Base-by-base conservation (phyloP, 257 asterid genomes). In the Eucommia ulmoides region DNA sequence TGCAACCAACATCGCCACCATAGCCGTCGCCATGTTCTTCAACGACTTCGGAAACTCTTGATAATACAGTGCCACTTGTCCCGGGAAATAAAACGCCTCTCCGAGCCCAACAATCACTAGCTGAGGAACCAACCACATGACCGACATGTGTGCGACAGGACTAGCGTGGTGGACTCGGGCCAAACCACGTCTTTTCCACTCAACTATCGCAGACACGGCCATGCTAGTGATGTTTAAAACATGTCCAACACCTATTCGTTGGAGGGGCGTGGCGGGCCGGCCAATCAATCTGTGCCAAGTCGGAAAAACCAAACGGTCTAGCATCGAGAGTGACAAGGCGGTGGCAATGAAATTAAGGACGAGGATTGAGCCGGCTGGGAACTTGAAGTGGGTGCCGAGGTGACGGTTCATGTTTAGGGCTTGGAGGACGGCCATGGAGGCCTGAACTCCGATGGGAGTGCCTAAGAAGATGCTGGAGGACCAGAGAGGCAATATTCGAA, bases 391-490 rank as follows among this genome's bases (percentile, higher is more conserved):
- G 14, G 75, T 18, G 15, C 79, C 77, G 0, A 77, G 19, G 18
- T 24, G 77, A 6, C 93, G 86, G 47, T 84, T 82, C 89, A 74
- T 84, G 64, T 74, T 58, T 19, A 84, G 61, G 4, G 95, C 95
- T 46, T 84, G 91, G 71, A 85, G 53, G 20, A 75, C 29, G 11
- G 79, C 23, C 50, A 85, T 16, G 41, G 91, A 79, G 1, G 65
- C 29, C 24, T 77, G 93, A 53, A 85, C 64, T 54, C 74, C 91
- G 20, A 82, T 38, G 2, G 88, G 95, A 22, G 62, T 77, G 70
- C 80, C 65, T 22, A 85, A 51, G 51, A 78, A 70, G 20, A 85
- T 20, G 1, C 95, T 88, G 12, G 80, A 77, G 0, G 88, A 72
- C 93, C 93, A 82, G 1, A 82, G 59, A 0, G 93, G 93, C 9